phyloP scores from a whole-genome alignment of 139 green algal species.

The Coelastrella sp. region DNA sequence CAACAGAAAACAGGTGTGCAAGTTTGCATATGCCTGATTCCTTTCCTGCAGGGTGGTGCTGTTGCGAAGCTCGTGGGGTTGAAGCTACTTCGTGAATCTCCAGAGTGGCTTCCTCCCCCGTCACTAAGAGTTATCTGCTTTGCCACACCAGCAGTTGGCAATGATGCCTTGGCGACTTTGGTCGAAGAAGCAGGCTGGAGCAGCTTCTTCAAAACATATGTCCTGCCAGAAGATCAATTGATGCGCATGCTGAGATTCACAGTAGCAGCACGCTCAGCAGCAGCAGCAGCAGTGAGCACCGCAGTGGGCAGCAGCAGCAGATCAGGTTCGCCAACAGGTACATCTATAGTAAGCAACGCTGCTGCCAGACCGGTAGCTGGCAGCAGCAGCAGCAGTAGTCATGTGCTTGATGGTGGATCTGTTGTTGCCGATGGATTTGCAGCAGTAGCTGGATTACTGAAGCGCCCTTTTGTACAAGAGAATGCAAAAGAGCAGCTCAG shows the following conservation, averaged over 20 bases:
- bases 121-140: conserved; percentile 73
- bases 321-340: not conserved
- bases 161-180: conserved; percentile 70
- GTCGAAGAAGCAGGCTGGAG: conserved; percentile 70
- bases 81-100: conserved; percentile 67
- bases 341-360: not conserved
- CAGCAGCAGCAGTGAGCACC: conserved; percentile 11
- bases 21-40: not conserved
- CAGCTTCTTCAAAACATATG: conserved; percentile 68
- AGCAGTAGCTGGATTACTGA: conserved; percentile 1
- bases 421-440: not conserved
- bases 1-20: not conserved
- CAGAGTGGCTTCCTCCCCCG: conserved; percentile 35
- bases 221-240: conserved; percentile 71
- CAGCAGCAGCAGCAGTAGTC: conserved; percentile 39
- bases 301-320: not conserved
- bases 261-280: not conserved
- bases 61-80: conserved; percentile 81
- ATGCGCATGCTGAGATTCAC: conserved; percentile 56
- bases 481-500: conserved; percentile 33
- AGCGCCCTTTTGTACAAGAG: not conserved
- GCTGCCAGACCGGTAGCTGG: not conserved
- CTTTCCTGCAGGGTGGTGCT: conserved; percentile 62
- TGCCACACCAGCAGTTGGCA: conserved; percentile 80
- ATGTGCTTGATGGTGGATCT: not conserved